Evolutionary conservation across 2,329 filamentous ascomycete species (phyloP), one percentile per base, ranked within the genome.

Genomic region (Pseudogymnoascus sp.): DNA sequence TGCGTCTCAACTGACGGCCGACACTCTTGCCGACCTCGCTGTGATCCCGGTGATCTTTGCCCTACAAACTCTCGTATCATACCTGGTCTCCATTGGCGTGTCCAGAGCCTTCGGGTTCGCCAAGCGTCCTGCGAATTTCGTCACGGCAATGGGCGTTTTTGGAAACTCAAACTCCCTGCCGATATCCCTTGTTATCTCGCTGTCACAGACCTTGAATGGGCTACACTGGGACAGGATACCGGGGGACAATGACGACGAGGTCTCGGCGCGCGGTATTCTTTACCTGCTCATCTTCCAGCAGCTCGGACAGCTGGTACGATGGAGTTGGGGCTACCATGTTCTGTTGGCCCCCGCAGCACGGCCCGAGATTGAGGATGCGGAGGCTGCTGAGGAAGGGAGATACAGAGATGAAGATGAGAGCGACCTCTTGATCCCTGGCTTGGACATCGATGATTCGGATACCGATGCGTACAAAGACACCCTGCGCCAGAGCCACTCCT

Each of bases 271-370:
- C 65, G 94, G 94, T 64, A 97, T 99, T 65, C 79, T 99, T 0
- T 99, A 99, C 72, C 82, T 99, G 9, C 82, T 99, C 65, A 95
- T 99, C 68, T 99, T 99, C 77, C 94, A 99, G 77, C 94, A 99
- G 74, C 84, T 99, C 2, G 94, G 94, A 22, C 94, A 99, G 75
- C 80, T 97, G 25, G 87, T 99, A 19, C 85, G 94, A 64, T 99
- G 94, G 94, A 97, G 91, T 66, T 99, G 94, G 94, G 94, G 94
- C 9, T 97, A 96, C 75, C 92, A 96, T 70, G 87, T 97, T 38
- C 80, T 99, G 16, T 80, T 99, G n/a, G 92, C 92, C 16, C 91
- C 93, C 16, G 89, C 91, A 67, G 85, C 88, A 58, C 84, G 83
- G 65, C 90, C 70, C 79, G 82, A 11, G 85, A 89, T 61, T 87